phyloP scores from a whole-genome alignment of 202 grass and related monocot genomes.

The Schoenoplectus triqueter region DNA sequence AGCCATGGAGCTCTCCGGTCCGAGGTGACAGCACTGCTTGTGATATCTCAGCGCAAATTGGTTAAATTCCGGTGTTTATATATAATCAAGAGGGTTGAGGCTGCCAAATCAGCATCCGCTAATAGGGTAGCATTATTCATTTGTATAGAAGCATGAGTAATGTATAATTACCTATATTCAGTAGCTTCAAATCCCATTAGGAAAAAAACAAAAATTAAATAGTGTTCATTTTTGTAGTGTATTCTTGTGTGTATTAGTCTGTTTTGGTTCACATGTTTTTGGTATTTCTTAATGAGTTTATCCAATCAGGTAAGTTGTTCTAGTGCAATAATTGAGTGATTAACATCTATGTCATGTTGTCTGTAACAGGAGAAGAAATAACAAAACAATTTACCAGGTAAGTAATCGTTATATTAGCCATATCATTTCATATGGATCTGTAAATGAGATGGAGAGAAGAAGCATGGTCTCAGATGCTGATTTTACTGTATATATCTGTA shows the following conservation, averaged over 20 bases:
- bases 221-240: slow-evolving; percentile 15
- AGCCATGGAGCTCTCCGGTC: slow-evolving; percentile 94
- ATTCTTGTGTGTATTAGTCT: slow-evolving; percentile 23
- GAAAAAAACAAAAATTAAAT: background rate
- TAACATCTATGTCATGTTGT: background rate
- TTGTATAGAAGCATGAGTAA: slow-evolving; percentile 62
- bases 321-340: background rate
- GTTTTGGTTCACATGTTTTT: background rate
- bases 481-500: background rate
- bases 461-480: background rate
- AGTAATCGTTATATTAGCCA: background rate
- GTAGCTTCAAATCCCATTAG: slow-evolving; percentile 23
- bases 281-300: background rate
- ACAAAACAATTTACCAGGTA: background rate
- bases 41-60: slow-evolving; percentile 12
- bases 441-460: background rate
- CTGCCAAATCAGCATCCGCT: slow-evolving; percentile 32
- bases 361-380: background rate
- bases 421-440: background rate
- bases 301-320: background rate
- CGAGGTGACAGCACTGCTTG: slow-evolving; percentile 50
- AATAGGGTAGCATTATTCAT: slow-evolving; percentile 47
- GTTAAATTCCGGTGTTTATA: slow-evolving; percentile 35
- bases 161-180: slow-evolving; percentile 37
- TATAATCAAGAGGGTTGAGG: slow-evolving; percentile 18